These are phyloP conservation scores for Hypoxylon perforatum DNA, from an alignment of 495 filamentous ascomycete genomes.

Conservation along the genomic window DNA sequence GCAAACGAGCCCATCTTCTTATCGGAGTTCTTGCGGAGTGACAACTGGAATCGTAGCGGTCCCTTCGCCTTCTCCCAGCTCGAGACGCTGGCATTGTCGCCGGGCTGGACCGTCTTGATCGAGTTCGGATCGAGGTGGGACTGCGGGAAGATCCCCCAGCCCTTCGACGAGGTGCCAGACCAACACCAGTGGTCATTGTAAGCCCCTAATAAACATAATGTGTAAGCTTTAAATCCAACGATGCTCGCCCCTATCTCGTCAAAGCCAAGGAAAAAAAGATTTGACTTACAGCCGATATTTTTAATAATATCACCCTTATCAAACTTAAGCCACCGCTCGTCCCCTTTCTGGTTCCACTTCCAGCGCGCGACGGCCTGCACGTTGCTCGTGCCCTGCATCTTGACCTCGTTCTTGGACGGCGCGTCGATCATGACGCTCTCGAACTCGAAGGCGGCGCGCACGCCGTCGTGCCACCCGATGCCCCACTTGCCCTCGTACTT, in stretches of 20 bases:
- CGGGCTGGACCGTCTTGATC: conserved; percentile 39
- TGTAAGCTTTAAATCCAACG: conserved; percentile 3
- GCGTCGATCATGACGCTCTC: conserved; percentile 52
- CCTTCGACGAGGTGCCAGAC: conserved; percentile 57
- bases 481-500: conserved; percentile 60
- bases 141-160: conserved; percentile 60
- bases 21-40: conserved; percentile 44
- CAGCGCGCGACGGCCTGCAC: conserved; percentile 55
- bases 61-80: conserved; percentile 49
- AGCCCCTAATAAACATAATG: conserved; percentile 33
- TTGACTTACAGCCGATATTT: conserved; percentile 59
- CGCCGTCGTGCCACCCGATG: conserved; percentile 59
- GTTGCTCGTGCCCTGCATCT: conserved; percentile 50
- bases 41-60: conserved; percentile 43
- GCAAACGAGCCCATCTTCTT: conserved; percentile 31
- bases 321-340: conserved; percentile 59
- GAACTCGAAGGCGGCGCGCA: conserved; percentile 53
- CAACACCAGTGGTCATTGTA: conserved; percentile 61
- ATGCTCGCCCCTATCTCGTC: neutral
- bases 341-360: conserved; percentile 58
- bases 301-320: conserved; percentile 59
- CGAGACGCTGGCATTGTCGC: conserved; percentile 43
- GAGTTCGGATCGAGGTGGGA: conserved; percentile 51
- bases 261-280: conserved; percentile 29
- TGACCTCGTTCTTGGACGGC: conserved; percentile 50